Evolutionary conservation across 2,329 filamentous ascomycete genomes (phyloP).

Genomic region (Coniochaeta ligniaria): DNA sequence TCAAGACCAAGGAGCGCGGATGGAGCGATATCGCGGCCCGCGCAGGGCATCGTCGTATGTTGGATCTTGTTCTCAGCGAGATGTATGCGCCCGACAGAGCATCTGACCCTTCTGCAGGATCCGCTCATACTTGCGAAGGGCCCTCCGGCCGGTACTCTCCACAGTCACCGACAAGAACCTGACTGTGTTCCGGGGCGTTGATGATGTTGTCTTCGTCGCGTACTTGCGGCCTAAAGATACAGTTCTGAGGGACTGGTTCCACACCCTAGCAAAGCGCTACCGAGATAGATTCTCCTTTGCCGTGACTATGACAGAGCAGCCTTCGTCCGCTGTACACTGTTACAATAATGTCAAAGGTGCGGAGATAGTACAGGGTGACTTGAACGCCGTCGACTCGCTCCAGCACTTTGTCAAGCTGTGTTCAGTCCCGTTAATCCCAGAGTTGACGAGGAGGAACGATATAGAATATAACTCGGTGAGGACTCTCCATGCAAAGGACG

Average conservation of each 20-base stretch:
- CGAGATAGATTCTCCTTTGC: slow-evolving; percentile 36
- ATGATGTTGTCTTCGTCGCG: slow-evolving; percentile 35
- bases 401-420: slow-evolving; percentile 30
- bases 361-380: slow-evolving; percentile 22
- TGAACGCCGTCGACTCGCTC: slow-evolving; percentile 23
- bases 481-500: neutral
- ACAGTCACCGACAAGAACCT: slow-evolving; percentile 18
- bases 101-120: slow-evolving; percentile 14
- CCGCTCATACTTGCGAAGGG: slow-evolving; percentile 18
- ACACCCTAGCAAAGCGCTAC: slow-evolving; percentile 24
- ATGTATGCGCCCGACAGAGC: neutral
- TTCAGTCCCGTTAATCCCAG: slow-evolving; percentile 30
- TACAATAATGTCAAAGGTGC: slow-evolving; percentile 32
- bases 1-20: slow-evolving; percentile 19
- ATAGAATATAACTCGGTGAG: slow-evolving; percentile 29
- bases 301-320: slow-evolving; percentile 9
- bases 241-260: slow-evolving; percentile 22
- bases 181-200: slow-evolving; percentile 24
- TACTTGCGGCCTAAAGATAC: slow-evolving; percentile 22
- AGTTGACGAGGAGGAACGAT: slow-evolving; percentile 38
- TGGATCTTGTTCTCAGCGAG: too few species aligned
- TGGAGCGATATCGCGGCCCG: slow-evolving; percentile 34
- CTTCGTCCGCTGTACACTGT: slow-evolving; percentile 21
- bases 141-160: slow-evolving; percentile 19
- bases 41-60: slow-evolving; percentile 29